Evolutionary conservation across 2,329 filamentous ascomycete species (phyloP), one percentile per base, ranked within the genome.

Genomic region (Colletotrichum sp.): DNA sequence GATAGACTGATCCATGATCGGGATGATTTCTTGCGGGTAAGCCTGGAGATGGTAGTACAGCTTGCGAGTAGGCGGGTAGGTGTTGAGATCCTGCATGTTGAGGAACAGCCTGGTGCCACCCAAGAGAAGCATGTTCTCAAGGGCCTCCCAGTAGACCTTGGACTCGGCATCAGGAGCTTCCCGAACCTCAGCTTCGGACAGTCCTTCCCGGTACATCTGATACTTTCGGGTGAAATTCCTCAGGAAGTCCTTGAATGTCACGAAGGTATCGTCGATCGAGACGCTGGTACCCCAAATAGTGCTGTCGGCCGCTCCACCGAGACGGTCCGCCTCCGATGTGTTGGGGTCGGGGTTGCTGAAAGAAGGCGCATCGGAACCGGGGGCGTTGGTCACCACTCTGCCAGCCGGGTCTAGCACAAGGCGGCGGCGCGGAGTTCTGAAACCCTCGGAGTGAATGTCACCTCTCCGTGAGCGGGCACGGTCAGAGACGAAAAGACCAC

Each of bases 201-300:
- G 91, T n/a, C 95, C 96, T 80, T 98, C 95, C 26, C 92, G 92
- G 87, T 96, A 97, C 91, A 99, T 92, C 78, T 97, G 95, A 82
- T 99, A 99, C 85, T 98, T 98, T 79, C 92, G 93, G 76, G 96
- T 95, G 81, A 97, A 99, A 83, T 98, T 98, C 82, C 93, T 92
- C 32, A 99, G 88, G 81, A 99, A 99, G 78, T 97, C 96, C 82
- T 97, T 96, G 88, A 98, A 98, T 0, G 93, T 90, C 68, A 93
- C 92, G 84, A 98, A 95, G 0, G 95, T 96, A 83, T 99, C 96
- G 76, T 95, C 92, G 69, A 99, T 94, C 7, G 96, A 98, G 66
- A 99, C 95, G 52, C 98, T 99, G 59, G 97, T 99, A 84, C 97
- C 97, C 97, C 97, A 99, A 78, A 99, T 96, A 74, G 98, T 92